Percentiles rank a stretch among this genome's conserved stretches.
Conservation (phyloP, 2,329 filamentous ascomycete species). For the Colletotrichum sublineola region DNA sequence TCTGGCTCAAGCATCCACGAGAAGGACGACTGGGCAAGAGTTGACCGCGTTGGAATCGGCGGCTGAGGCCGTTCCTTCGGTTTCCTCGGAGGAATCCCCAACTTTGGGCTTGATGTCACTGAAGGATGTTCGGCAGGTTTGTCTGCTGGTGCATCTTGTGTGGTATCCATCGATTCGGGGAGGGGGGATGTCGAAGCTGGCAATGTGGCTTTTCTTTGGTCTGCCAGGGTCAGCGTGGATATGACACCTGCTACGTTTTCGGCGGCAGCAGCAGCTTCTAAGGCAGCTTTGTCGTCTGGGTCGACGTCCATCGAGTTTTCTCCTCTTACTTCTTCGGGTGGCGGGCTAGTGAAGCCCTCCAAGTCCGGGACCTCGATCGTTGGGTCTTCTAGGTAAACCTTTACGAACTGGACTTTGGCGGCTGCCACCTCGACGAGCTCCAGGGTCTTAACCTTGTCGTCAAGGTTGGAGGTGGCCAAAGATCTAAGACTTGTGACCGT, state of each 20-base stretch:
- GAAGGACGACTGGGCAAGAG: constrained; percentile 80
- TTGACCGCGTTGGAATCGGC: constrained; percentile 72
- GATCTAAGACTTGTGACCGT: constrained; percentile 74
- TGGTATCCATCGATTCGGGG: constrained; percentile 32
- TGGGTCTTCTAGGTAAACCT: constrained; percentile 71
- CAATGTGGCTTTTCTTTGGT: neutral
- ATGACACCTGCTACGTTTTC: constrained; percentile 30
- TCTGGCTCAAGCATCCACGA: constrained; percentile 82
- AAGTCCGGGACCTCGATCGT: constrained; percentile 62
- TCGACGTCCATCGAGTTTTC: constrained; percentile 35
- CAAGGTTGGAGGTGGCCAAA: constrained; percentile 64
- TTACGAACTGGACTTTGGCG: constrained; percentile 75
- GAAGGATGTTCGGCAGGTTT: constrained; percentile 24
- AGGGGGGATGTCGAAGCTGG: constrained; percentile 3
- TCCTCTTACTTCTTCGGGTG: constrained; percentile 17
- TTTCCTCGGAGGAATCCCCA: neutral
- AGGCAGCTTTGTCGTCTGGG: constrained; percentile 4
- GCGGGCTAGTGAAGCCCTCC: constrained; percentile 30
- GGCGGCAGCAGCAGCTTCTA: constrained; percentile 5
- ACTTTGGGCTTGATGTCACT: constrained; percentile 11
- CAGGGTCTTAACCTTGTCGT: constrained; percentile 63
- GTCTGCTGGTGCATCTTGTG: constrained; percentile 20
- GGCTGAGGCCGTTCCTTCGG: constrained; percentile 43
- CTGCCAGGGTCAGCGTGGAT: constrained; percentile 31
- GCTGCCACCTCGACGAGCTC: constrained; percentile 70